Base-by-base conservation (phyloP, 2,329 filamentous ascomycete species). In the Pochonia chlamydosporia region DNA sequence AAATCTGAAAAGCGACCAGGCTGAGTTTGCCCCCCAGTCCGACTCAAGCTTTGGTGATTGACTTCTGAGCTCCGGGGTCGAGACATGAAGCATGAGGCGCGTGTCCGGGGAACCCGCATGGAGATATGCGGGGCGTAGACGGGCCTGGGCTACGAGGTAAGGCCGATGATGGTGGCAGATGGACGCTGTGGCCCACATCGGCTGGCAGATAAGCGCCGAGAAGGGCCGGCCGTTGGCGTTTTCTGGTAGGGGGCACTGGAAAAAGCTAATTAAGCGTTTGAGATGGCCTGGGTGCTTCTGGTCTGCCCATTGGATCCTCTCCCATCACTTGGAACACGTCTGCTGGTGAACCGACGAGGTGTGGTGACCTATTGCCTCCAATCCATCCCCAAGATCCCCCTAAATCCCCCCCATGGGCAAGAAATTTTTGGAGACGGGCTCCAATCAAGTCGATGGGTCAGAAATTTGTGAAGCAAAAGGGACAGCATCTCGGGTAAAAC, bases 131-230 rank as follows among this genome's bases (percentile, higher is more conserved):
- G 53, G 50, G 45, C 49, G 13, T 35, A 28, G 48, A 44, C 40
- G 36, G 46, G 49, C 47, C 49, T 50, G 46, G 44, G 61, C 60
- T 60, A 58, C 62, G 59, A 63, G 52, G 60, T 62, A 63, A 61
- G 52, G 61, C 62, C 60, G 59, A 59, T 42, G 41, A 44, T 47
- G 46, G 45, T 49, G 41, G 43, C 31, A 45, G 48, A 47, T 37
- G 26, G 40, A 37, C 31, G 46, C 42, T 21, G 5, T 33, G 45
- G 48, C 42, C 49, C 41, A 50, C 45, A 45, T 41, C 36, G 45
- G 36, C 18, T 47, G 41, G 44, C 44, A 54, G 53, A 65, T 60
- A 64, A 65, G 63, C 63, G 63, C 63, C 63, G 62, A 65, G 63
- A 60, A 65, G 55, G 52, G 63, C 61, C 63, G 62, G 55, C 36